Conservation (phyloP, 129 eudicot species). For the Arctium lappa region DNA sequence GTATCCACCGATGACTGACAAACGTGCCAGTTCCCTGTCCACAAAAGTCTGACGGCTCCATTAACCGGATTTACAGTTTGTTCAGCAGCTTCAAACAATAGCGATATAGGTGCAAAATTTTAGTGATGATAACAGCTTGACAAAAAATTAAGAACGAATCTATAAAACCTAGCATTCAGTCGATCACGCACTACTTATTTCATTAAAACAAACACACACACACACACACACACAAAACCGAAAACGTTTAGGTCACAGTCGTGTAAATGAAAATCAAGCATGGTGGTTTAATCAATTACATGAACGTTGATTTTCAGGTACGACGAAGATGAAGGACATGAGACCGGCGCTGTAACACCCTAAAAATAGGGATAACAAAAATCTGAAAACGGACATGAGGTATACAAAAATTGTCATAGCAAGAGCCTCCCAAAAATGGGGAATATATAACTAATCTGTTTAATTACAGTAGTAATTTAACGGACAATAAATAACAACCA, state of each 20-base stretch:
- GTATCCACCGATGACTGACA: conserved; percentile 94
- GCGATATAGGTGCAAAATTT: conserved; percentile 38
- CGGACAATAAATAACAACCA: no score
- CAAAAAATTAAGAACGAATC: not conserved
- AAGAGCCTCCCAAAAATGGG: no score
- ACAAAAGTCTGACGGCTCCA: conserved; percentile 87
- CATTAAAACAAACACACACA: not conserved
- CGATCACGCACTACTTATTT: not conserved
- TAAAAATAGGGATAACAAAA: no score
- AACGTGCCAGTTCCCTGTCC: conserved; percentile 92
- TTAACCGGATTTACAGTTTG: conserved; percentile 91
- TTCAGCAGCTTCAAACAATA: conserved; percentile 88
- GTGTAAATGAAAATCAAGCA: not conserved
- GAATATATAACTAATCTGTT: no score
- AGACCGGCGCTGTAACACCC: no score
- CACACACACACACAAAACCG: not conserved
- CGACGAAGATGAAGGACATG: no score
- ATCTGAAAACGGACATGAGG: no score
- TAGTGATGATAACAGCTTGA: not conserved
- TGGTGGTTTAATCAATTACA: not conserved
- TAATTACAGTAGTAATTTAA: no score
- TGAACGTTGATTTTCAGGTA: no score
- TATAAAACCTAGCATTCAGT: conserved; percentile 2
- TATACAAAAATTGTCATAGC: no score
- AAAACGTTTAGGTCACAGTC: not conserved